A percentile compares a stretch with the other conserved stretches of the same genome.
These are phyloP conservation scores for Boletellus ananas DNA, from an alignment of 768 basidiomycete genomes.

Conservation along the genomic window DNA sequence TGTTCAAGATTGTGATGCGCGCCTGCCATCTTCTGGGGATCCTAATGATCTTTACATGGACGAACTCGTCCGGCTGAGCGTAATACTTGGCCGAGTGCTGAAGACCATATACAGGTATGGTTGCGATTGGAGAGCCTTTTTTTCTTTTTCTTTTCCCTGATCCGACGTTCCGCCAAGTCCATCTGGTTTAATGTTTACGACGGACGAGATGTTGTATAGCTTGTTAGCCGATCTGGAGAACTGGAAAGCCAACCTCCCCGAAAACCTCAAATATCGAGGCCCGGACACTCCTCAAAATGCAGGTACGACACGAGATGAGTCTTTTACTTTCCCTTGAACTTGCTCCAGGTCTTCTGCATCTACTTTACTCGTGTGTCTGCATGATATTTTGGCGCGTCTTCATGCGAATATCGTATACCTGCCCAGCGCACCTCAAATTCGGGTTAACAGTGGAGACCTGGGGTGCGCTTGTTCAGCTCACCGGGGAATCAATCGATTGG, in stretches of 20 bases:
- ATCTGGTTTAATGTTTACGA: conserved; percentile 81
- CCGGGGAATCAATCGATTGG: conserved; percentile 86
- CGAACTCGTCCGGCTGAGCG: conserved; percentile 87
- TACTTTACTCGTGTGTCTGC: conserved; percentile 83
- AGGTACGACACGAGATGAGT: conserved; percentile 43
- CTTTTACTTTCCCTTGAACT: neutral
- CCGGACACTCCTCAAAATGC: conserved; percentile 59
- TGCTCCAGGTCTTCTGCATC: conserved; percentile 72
- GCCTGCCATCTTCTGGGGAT: conserved; percentile 86
- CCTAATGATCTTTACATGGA: conserved; percentile 76
- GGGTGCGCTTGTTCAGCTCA: conserved; percentile 66
- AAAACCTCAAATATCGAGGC: conserved; percentile 74
- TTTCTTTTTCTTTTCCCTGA: conserved; percentile 7
- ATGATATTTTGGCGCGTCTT: conserved; percentile 99
- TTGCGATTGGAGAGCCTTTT: neutral
- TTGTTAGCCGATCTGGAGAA: conserved; percentile 63
- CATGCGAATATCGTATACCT: conserved; percentile 94
- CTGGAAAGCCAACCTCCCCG: conserved; percentile 80
- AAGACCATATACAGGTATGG: conserved; percentile 89
- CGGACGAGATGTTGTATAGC: conserved; percentile 69
- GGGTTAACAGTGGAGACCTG: conserved; percentile 77
- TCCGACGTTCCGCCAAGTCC: conserved; percentile 46
- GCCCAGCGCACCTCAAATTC: conserved; percentile 88
- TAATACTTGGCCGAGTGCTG: conserved; percentile 85
- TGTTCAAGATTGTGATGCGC: conserved; percentile 92